These are phyloP conservation scores for Apium graveolens DNA, from an alignment of 129 eudicot species.

Conservation along the genomic window DNA sequence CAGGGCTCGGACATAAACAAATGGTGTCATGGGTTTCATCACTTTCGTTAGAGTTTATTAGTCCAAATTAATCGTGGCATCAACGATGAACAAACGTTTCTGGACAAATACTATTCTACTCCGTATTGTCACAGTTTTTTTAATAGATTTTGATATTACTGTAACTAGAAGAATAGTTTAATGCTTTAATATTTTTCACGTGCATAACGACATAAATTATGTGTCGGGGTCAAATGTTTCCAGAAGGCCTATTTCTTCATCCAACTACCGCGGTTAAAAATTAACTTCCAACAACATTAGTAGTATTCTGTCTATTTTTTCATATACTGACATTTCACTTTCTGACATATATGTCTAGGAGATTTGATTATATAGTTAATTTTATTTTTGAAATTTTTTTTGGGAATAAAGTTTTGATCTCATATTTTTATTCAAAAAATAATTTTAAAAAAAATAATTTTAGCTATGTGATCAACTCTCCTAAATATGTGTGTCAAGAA, in stretches of 20 bases:
- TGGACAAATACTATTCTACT: neutral
- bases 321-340: no score
- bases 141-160: neutral
- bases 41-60: neutral
- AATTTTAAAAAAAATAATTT: no score
- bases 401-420: no score
- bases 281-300: neutral
- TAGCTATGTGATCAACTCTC: no score
- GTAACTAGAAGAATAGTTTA: neutral
- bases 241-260: neutral
- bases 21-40: neutral
- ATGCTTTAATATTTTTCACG: slow-evolving; percentile 5
- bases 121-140: neutral
- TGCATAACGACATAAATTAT: neutral
- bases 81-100: neutral
- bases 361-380: no score
- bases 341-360: no score
- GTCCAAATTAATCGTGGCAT: neutral
- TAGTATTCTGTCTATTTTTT: no score
- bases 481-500: no score
- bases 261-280: neutral
- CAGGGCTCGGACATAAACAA: neutral
- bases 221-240: neutral
- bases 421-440: no score
- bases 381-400: no score